A percentile compares a stretch with the other conserved stretches of the same genome.
These are phyloP conservation scores for Rhizopogon vesiculosus DNA, from an alignment of 768 basidiomycete species.

Conservation along the genomic window DNA sequence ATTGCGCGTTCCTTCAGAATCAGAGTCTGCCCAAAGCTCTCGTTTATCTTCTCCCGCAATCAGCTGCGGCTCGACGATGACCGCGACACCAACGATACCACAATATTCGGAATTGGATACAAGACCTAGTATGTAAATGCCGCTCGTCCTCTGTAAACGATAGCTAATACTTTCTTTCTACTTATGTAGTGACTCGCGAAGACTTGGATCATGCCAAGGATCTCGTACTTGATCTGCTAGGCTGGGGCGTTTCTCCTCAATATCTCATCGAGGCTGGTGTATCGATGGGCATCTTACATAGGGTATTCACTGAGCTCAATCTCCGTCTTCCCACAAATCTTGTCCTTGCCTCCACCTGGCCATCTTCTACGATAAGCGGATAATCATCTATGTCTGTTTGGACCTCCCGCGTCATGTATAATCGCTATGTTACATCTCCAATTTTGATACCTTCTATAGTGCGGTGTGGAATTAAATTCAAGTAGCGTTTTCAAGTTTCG, in stretches of 20 bases:
- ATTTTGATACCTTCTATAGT: no score
- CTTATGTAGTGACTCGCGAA: conserved; percentile 32
- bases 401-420: no score
- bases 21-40: neutral
- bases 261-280: conserved; percentile 43
- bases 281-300: conserved; percentile 31
- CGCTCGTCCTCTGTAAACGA: neutral
- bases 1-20: neutral
- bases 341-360: neutral
- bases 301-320: conserved; percentile 39
- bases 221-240: conserved; percentile 50
- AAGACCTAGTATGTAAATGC: conserved; percentile 6
- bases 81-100: neutral
- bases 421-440: no score
- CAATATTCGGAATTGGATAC: neutral
- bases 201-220: conserved; percentile 40
- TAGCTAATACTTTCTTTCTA: neutral
- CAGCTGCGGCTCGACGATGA: neutral
- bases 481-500: no score
- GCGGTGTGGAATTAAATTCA: no score
- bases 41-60: neutral
- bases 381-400: no score
- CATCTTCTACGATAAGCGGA: no score
- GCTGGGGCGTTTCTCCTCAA: conserved; percentile 49
- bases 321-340: conserved; percentile 29